These are phyloP conservation scores for Quercus tomentella DNA, from an alignment of 331 rosid genomes.

Conservation along the genomic window DNA sequence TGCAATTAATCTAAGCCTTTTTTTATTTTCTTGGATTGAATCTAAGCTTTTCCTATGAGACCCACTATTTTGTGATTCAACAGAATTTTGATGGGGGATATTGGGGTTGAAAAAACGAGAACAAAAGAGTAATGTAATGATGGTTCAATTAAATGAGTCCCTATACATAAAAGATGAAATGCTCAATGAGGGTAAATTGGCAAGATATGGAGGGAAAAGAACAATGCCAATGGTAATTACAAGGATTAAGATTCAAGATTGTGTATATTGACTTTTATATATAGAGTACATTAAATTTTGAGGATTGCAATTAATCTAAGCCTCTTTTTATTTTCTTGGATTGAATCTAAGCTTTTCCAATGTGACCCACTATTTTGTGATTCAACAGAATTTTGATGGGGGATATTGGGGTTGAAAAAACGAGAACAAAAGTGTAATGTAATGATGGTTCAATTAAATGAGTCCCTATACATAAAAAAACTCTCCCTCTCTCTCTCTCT, in stretches of 20 bases:
- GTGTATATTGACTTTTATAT: conserved; percentile 23
- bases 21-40: neutral
- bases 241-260: conserved; percentile 16
- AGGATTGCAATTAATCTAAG: conserved; percentile 45
- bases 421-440: conserved; percentile 6
- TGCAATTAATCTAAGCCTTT: conserved; percentile 44
- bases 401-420: neutral
- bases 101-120: neutral
- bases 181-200: neutral
- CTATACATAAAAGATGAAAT: neutral
- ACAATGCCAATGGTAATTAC: conserved; percentile 27
- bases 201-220: neutral
- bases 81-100: neutral
- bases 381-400: neutral
- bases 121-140: conserved; percentile 8
- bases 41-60: too few species aligned
- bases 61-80: too few species aligned
- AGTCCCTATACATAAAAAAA: neutral
- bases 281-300: conserved; percentile 2
- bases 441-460: neutral
- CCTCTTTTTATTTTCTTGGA: neutral
- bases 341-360: too few species aligned
- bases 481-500: neutral
- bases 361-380: too few species aligned
- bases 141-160: neutral